Percentiles rank a stretch among this genome's conserved stretches.
Evolutionary conservation across 2,329 filamentous ascomycete species (phyloP).

Genomic region (Podosphaera xanthii): DNA sequence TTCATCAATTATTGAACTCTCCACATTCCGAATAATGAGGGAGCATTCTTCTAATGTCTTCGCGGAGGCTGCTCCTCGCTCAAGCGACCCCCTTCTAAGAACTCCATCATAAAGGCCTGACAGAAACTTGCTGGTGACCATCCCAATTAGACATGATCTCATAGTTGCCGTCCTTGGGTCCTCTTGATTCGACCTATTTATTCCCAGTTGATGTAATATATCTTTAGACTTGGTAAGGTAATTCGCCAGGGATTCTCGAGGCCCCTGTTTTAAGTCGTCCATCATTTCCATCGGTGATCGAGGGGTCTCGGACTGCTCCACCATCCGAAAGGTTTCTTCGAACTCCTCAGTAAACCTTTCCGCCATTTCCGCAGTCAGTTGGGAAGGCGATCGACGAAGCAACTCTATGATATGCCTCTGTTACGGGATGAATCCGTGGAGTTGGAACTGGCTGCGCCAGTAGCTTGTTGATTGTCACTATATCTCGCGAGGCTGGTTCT

Average conservation of each 20-base stretch:
- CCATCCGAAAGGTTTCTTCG: not conserved
- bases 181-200: not conserved
- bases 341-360: not conserved
- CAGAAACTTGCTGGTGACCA: too few relatives aligned
- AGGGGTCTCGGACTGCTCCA: not conserved
- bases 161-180: too few relatives aligned
- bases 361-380: not conserved
- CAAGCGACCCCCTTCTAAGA: not conserved
- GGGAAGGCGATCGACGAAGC: not conserved
- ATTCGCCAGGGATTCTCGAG: too few relatives aligned
- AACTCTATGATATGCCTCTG: too few relatives aligned
- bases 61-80: not conserved
- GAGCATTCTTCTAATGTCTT: not conserved
- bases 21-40: not conserved
- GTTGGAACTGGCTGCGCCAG: too few relatives aligned
- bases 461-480: too few relatives aligned
- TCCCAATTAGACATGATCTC: too few relatives aligned
- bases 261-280: too few relatives aligned
- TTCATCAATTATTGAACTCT: not conserved
- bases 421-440: too few relatives aligned
- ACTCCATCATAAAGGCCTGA: not conserved
- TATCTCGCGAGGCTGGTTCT: too few relatives aligned
- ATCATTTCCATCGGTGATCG: too few relatives aligned
- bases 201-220: not conserved
- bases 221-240: not conserved